These are phyloP conservation scores for Eruca vesicaria DNA, from an alignment of 441 rosid species.

Conservation along the genomic window DNA sequence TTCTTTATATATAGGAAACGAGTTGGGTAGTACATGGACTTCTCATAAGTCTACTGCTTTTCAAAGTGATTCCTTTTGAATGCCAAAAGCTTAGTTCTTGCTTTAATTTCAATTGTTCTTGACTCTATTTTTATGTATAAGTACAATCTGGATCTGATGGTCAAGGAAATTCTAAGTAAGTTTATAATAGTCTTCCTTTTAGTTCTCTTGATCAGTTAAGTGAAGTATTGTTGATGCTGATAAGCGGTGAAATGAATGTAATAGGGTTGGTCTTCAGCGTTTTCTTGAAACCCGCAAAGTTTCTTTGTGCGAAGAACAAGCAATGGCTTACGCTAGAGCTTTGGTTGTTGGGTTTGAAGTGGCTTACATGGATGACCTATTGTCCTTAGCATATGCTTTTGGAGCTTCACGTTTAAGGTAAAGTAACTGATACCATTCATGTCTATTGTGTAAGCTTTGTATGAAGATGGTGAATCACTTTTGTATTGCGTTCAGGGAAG, in stretches of 20 bases:
- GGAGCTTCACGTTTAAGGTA: slow-evolving; percentile 96
- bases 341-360: slow-evolving; percentile 85
- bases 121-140: slow-evolving; percentile 39
- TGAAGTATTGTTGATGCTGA: no score
- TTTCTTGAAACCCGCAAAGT: slow-evolving; percentile 76
- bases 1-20: no score
- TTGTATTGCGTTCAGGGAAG: slow-evolving; percentile 57
- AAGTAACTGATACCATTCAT: not conserved
- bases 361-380: slow-evolving; percentile 67
- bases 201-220: no score
- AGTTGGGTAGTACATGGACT: no score
- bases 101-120: not conserved
- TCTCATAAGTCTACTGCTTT: no score
- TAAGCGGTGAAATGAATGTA: slow-evolving; percentile 16
- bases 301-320: slow-evolving; percentile 90
- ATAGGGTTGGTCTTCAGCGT: slow-evolving; percentile 87
- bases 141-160: slow-evolving; percentile 43
- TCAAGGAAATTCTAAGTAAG: slow-evolving; percentile 89
- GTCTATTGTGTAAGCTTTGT: not conserved
- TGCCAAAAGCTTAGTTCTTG: slow-evolving; percentile 22
- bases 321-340: slow-evolving; percentile 97
- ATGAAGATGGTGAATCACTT: not conserved
- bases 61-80: slow-evolving; percentile 12
- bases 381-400: slow-evolving; percentile 82
- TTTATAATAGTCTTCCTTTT: not conserved